A percentile compares a stretch with the other conserved stretches of the same genome.
These are phyloP conservation scores for Medicago ruthenica DNA, from an alignment of 306 rosid genomes.

Conservation along the genomic window DNA sequence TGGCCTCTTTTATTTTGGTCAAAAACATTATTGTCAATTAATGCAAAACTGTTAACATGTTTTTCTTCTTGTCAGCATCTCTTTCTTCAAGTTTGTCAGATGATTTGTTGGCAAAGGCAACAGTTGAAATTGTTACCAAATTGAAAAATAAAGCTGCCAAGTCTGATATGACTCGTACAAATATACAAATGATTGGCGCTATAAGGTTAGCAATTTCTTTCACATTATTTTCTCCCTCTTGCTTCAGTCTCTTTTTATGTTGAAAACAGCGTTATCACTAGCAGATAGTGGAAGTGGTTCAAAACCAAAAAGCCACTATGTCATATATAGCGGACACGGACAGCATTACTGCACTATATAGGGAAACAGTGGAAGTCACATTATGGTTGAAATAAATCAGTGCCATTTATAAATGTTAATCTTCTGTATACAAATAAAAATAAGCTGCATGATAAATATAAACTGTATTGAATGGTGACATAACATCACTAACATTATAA, in stretches of 20 bases:
- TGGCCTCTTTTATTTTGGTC: background rate
- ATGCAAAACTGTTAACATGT: slow-evolving; percentile 21
- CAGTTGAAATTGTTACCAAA: slow-evolving; percentile 72
- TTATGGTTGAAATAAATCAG: background rate
- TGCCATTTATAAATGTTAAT: background rate
- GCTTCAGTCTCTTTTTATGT: background rate
- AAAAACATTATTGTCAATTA: slow-evolving; percentile 20
- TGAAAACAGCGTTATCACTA: background rate
- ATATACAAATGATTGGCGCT: slow-evolving; percentile 99
- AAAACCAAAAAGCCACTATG: background rate
- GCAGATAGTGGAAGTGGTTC: background rate
- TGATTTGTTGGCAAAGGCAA: slow-evolving; percentile 87
- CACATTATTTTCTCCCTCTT: background rate
- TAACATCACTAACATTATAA: background rate
- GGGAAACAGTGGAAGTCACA: background rate
- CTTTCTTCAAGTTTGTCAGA: slow-evolving; percentile 95
- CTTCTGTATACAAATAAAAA: background rate
- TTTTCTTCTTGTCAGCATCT: slow-evolving; percentile 68
- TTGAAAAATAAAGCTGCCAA: slow-evolving; percentile 72
- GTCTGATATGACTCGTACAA: slow-evolving; percentile 86
- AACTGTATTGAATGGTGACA: background rate
- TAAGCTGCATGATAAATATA: background rate
- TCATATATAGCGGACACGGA: background rate
- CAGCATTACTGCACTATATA: background rate
- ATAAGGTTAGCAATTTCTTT: slow-evolving; percentile 65